Evolutionary conservation across 2,329 filamentous ascomycete species (phyloP).

Genomic region (Pestalotiopsis fici): DNA sequence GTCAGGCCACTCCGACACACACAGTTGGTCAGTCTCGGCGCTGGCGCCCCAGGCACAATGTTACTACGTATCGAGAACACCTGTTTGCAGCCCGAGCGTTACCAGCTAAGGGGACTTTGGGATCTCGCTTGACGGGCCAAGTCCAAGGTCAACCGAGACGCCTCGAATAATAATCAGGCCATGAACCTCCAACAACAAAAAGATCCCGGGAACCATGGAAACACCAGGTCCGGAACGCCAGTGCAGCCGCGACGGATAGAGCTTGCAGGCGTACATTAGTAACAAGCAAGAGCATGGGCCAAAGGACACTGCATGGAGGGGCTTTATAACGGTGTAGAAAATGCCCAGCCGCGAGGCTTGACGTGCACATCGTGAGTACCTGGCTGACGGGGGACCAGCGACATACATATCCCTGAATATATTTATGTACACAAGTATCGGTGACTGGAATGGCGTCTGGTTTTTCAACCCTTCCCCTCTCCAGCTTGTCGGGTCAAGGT

Average conservation of each 20-base stretch:
- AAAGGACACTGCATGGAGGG: background rate
- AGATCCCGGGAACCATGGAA: background rate
- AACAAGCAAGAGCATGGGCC: background rate
- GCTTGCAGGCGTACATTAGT: background rate
- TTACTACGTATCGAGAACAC: background rate
- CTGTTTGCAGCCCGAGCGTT: background rate
- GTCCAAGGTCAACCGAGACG: background rate
- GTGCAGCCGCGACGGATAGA: background rate
- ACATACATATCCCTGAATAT: background rate
- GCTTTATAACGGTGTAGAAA: background rate
- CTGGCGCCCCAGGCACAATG: background rate
- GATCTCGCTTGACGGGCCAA: background rate
- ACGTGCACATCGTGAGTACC: background rate
- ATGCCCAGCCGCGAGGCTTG: background rate
- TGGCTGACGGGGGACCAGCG: background rate
- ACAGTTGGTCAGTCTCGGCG: background rate
- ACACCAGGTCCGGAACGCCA: background rate
- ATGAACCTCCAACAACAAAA: background rate
- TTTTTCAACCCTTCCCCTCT: background rate
- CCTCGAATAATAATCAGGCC: background rate
- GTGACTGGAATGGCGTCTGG: background rate
- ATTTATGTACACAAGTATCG: background rate
- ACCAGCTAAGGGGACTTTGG: background rate
- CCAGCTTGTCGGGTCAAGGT: background rate
- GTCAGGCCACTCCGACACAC: background rate